These are phyloP conservation scores for Alternaria brassicicola DNA, from an alignment of 2,329 filamentous ascomycete genomes.

Conservation along the genomic window DNA sequence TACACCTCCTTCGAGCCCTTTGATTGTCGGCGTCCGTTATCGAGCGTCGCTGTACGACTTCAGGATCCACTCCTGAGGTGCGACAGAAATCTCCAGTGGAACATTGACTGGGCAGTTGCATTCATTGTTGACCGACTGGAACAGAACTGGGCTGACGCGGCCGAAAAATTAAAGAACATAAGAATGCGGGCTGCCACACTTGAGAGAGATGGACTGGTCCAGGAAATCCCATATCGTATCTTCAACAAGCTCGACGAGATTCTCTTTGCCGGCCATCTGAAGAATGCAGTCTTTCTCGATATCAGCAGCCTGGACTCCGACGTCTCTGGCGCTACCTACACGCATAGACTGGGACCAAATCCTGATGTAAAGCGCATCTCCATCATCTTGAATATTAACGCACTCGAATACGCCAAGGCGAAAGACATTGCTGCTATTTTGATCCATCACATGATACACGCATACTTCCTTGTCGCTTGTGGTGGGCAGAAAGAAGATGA, in stretches of 20 bases:
- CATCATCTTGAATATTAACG: conserved; percentile 41
- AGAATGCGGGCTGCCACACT: conserved; percentile 20
- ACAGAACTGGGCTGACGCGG: conserved; percentile 23
- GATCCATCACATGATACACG: conserved; percentile 56
- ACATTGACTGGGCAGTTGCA: conserved; percentile 51
- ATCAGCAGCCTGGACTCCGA: conserved; percentile 32
- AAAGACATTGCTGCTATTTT: conserved; percentile 47
- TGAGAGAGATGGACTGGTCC: conserved; percentile 20
- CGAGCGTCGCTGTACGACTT: conserved; percentile 18
- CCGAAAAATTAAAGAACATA: conserved; percentile 24
- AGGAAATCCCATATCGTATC: conserved; percentile 40
- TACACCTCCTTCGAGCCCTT: conserved; percentile 6
- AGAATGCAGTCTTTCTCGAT: conserved; percentile 46
- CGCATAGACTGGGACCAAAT: conserved; percentile 36
- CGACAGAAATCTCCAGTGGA: conserved; percentile 46
- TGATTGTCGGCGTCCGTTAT: conserved; percentile 5
- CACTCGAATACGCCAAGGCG: conserved; percentile 32
- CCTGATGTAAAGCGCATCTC: conserved; percentile 42
- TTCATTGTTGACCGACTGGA: conserved; percentile 45
- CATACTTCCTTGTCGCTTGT: conserved; percentile 53
- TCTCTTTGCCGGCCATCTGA: conserved; percentile 48
- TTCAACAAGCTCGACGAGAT: conserved; percentile 47
- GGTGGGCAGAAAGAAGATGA: conserved; percentile 43
- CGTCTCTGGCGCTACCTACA: conserved; percentile 47
- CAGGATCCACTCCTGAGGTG: conserved; percentile 29